Evolutionary conservation across 2,329 filamentous ascomycete species (phyloP), one percentile per base, ranked within the genome.

Genomic region (Macrophomina pseudophaseolina): DNA sequence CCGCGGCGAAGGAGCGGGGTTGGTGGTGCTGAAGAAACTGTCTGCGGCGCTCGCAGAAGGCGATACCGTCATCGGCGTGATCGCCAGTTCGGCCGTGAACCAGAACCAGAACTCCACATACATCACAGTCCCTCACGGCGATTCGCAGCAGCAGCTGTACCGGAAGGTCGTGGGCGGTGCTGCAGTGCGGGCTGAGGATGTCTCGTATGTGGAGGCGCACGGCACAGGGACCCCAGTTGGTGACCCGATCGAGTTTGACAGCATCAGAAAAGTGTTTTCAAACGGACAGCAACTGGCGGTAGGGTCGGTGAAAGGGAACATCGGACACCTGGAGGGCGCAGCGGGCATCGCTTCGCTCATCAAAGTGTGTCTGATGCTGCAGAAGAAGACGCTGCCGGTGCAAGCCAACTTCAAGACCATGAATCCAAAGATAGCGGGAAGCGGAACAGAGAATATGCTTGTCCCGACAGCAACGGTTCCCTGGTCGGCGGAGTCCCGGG

Each of bases 151-250:
- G 7, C 33, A 53, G 32, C 63, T 69, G 14, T 67, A 58, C 38
- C 30, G 62, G 30, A 52, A 28, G 16, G 66, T 64, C 9, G 12
- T 64, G 8, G 12, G 16, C 14, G 40, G 42, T 12, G 49, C 52
- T 14, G 49, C 48, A 28, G 28, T 69, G 5, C 8, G 4, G 9
- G 52, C 60, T 1, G 46, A 64, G 16, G 14, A 35, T 4, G 48
- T 68, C 56, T 28, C 30, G 12, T 72, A 68, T 23, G 69, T 73
- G 28, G 71, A 74, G 52, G 66, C 68, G 4, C 69, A 88, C 69
- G 87, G 87, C 6, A 89, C 87, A 0, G 87, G 87, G 3, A 89
- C 87, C 0, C 81, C 83, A 32, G 85, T 84, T 2, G 86, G 87
- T 9, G 74, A 75, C 60, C 71, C 72, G 7, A 72, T 70, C 7